Conservation (phyloP, 2,329 filamentous ascomycete genomes). For the Aspergillus pseudoterreus region DNA sequence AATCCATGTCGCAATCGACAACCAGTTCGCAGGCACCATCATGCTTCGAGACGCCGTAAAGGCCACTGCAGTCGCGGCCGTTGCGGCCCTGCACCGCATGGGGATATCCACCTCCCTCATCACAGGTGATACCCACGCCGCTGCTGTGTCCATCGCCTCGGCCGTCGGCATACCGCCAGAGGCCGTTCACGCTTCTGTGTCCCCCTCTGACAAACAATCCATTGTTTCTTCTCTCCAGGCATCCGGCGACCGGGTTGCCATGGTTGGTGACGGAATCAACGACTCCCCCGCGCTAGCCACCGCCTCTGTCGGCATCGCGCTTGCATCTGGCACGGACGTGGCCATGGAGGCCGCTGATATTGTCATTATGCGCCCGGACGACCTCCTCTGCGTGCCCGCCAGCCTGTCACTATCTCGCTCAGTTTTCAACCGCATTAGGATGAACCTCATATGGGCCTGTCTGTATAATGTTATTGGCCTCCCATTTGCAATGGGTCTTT, state of each 20-base stretch:
- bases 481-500: conserved; percentile 94
- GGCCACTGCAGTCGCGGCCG: conserved; percentile 73
- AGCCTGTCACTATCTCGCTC: conserved; percentile 74
- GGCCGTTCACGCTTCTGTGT: conserved; percentile 81
- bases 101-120: conserved; percentile 86
- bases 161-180: conserved; percentile 74
- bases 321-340: conserved; percentile 89
- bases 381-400: conserved; percentile 89
- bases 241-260: conserved; percentile 75
- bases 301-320: conserved; percentile 87
- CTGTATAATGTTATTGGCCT: conserved; percentile 88
- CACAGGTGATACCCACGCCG: conserved; percentile 83
- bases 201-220: conserved; percentile 83
- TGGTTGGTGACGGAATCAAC: conserved; percentile 99
- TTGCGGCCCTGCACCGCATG: conserved; percentile 78
- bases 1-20: conserved; percentile 87
- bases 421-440: conserved; percentile 89
- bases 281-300: conserved; percentile 93
- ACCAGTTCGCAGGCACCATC: conserved; percentile 73
- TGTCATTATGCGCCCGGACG: conserved; percentile 88
- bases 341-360: conserved; percentile 97
- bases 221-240: conserved; percentile 77
- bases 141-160: conserved; percentile 77
- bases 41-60: conserved; percentile 90
- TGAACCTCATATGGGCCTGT: conserved; percentile 90